Evolutionary conservation across 768 basidiomycete genomes (phyloP), one percentile per base, ranked within the genome.

Genomic region (Austroboletus eburneus): DNA sequence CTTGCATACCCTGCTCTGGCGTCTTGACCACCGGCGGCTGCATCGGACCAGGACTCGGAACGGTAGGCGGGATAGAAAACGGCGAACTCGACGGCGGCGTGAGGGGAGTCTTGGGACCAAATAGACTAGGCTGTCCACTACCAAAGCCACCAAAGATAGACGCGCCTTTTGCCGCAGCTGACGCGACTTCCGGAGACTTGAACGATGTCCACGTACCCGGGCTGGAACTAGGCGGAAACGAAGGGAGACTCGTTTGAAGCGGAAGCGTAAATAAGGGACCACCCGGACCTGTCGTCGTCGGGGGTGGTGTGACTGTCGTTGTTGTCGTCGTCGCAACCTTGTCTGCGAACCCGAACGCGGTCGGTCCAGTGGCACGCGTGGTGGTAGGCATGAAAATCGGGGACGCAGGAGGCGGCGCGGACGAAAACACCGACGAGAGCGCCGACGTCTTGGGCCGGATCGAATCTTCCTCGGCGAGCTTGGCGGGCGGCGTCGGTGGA

Each of bases 1-100:
- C 72, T 55, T 87, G 85, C 77, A 91, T 79, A 9, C 83, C 81
- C 44, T 79, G 75, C 49, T 81, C 76, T 50, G 47, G 71, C 49
- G 46, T 66, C 17, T 61, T 45, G 10, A 43, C 37, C 1, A 55
- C 48, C 8, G 44, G 17, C 10, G 51, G 44, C 5, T 42, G 49
- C 5, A 49, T 39, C 6, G 43, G 24, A 21, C 55, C 40, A 22
- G 51, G 35, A 16, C 41, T 30, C 10, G 47, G 42, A 21, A 44
- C 20, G 9, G 46, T 39, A 9, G 25, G 34, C 16, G 54, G 25
- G 2, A 49, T 44, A 5, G 21, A 8, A 30, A 46, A 49, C 5
- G 43, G 54, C 5, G 49, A 40, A 33, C 22, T 42, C 14, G 53
- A 25, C 7, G 40, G 32, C 6, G 49, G 32, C 6, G 40, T 37